Base-by-base conservation (phyloP, 2,329 filamentous ascomycete species). In the Apiospora koreana region DNA sequence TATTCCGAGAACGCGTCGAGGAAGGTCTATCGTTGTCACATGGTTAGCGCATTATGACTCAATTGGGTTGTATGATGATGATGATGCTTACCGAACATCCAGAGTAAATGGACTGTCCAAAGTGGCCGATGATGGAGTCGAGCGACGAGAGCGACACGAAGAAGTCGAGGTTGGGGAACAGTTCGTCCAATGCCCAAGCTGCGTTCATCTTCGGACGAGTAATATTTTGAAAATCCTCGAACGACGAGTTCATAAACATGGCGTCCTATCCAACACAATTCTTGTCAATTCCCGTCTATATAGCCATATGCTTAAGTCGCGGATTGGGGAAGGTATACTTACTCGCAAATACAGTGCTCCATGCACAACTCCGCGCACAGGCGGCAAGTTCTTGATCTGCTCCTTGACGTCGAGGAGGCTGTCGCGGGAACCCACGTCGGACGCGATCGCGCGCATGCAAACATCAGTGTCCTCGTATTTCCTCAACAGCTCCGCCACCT, bases 401-500 rank as follows among this genome's bases (percentile, higher is more conserved):
- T 64, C 10, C 16, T 23, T 14, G 14, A 25, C 50, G 7, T 23
- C 50, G 4, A 16, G 10, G 1, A 69, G 14, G 23, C 62, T 25
- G 4, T n/a, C n/a, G 35, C 16, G 48, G 14, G 41, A 69, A 6
- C 68, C 68, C 14, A 48, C 68, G 16, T 69, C 68, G 9, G 38
- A 65, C 14, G 54, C 35, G 12, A 69, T 21, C 12, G 68, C 68
- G 14, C 68, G 35, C 23, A 69, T 58, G 42, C 54, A 65, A 1
- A 69, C 54, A 18, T 65, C 28, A 4, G 54, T 69, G 23, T 41
- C 54, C 41, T 69, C 38, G 54, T 69, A 69, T 3, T 10, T 25
- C 6, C 9, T 45, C 54, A 69, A 35, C 25, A 69, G 72, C 1
- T 76, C 73, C 38, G 73, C 74, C 41, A 73, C 69, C n/a, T 73